These are phyloP conservation scores for Zygosaccharomyces sapae DNA, from an alignment of 1,139 yeast genomes.

Conservation along the genomic window DNA sequence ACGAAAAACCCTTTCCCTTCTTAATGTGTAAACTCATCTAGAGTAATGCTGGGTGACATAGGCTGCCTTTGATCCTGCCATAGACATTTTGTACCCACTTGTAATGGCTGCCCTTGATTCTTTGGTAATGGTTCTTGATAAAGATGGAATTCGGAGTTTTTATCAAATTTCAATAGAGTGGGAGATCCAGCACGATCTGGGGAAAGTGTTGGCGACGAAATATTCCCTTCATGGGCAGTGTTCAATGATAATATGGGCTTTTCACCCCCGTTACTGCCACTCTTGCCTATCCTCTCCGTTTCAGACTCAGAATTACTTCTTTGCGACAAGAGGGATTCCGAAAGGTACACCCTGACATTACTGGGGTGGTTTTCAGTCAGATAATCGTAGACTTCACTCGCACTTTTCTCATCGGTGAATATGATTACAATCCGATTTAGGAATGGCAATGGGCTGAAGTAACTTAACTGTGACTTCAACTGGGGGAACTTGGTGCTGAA, in stretches of 20 bases:
- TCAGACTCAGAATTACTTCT: slow-evolving; percentile 20
- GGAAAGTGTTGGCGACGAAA: too few species aligned
- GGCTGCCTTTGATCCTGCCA: slow-evolving; percentile 3
- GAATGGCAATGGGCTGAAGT: slow-evolving; percentile 33
- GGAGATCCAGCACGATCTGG: slow-evolving; percentile 26
- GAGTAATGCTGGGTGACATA: slow-evolving; percentile 18
- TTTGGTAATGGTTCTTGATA: slow-evolving; percentile 34
- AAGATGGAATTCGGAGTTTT: slow-evolving; percentile 25
- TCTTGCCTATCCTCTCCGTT: slow-evolving; percentile 5
- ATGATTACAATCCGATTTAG: slow-evolving; percentile 33
- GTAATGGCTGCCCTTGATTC: not conserved
- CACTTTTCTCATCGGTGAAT: slow-evolving; percentile 24
- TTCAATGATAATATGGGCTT: slow-evolving; percentile 9
- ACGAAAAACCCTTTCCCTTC: slow-evolving; percentile 2
- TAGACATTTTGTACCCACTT: slow-evolving; percentile 1
- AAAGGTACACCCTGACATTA: slow-evolving; percentile 24
- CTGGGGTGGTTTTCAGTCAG: slow-evolving; percentile 14
- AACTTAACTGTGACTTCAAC: slow-evolving; percentile 22
- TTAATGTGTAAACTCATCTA: slow-evolving; percentile 21
- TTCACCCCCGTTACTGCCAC: slow-evolving; percentile 14
- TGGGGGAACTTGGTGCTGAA: slow-evolving; percentile 27
- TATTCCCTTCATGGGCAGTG: not conserved
- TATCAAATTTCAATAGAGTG: slow-evolving; percentile 28
- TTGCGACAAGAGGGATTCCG: slow-evolving; percentile 28
- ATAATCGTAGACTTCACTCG: slow-evolving; percentile 23